Evolutionary conservation across 768 basidiomycete genomes (phyloP).

Genomic region (Galerina sulciceps): DNA sequence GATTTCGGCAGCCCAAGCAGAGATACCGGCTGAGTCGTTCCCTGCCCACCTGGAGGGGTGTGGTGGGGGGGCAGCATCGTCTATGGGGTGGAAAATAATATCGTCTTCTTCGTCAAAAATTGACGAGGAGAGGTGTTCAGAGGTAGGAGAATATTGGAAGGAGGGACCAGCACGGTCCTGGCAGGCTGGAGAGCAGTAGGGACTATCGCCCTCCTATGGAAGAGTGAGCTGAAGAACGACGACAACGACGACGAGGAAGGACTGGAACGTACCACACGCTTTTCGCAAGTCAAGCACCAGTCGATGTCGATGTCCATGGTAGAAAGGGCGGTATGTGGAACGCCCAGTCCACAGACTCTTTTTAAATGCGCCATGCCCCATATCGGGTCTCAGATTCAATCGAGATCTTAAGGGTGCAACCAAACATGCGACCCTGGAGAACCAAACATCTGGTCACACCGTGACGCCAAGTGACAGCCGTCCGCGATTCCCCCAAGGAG

Average conservation of each 20-base stretch:
- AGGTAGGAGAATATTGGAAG: background rate
- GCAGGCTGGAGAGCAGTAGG: slow-evolving; percentile 59
- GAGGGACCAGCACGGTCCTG: slow-evolving; percentile 35
- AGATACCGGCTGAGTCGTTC: slow-evolving; percentile 46
- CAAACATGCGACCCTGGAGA: slow-evolving; percentile 8
- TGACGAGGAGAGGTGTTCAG: background rate
- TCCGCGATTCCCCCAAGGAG: background rate
- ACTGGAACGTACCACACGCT: slow-evolving; percentile 52
- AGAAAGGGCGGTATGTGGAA: slow-evolving; percentile 19
- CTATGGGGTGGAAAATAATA: slow-evolving; percentile 25
- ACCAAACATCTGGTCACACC: slow-evolving; percentile 1
- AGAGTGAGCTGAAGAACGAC: slow-evolving; percentile 17
- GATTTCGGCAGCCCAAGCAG: slow-evolving; percentile 49
- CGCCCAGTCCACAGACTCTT: slow-evolving; percentile 15
- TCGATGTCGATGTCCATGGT: slow-evolving; percentile 56
- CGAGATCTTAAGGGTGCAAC: slow-evolving; percentile 6
- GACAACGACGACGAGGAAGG: slow-evolving; percentile 8
- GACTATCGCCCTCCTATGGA: slow-evolving; percentile 34
- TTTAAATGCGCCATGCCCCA: slow-evolving; percentile 17
- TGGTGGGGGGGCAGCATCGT: slow-evolving; percentile 6
- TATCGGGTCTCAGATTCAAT: slow-evolving; percentile 11
- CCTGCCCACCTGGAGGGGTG: slow-evolving; percentile 36
- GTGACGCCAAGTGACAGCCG: slow-evolving; percentile 3
- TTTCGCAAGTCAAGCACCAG: slow-evolving; percentile 73
- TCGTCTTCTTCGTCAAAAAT: slow-evolving; percentile 27